These are phyloP conservation scores for Eruca vesicaria DNA, from an alignment of 441 rosid species.

Conservation along the genomic window DNA sequence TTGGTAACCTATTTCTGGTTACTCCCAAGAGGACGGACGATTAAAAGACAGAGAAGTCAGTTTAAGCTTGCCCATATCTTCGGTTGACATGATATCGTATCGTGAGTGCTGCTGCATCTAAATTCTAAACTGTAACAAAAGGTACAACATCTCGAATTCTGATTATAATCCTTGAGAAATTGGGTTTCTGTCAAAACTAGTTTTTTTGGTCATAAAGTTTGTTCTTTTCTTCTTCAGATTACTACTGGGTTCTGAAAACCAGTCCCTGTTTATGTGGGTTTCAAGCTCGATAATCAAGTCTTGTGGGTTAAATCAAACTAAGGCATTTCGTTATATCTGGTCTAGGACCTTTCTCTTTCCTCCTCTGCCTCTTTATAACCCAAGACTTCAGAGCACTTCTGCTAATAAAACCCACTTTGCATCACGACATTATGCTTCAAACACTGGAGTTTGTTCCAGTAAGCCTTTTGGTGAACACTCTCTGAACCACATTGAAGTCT, in stretches of 20 bases:
- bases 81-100: background rate
- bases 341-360: conserved; percentile 10
- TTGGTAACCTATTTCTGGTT: too few relatives aligned
- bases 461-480: conserved; percentile 28
- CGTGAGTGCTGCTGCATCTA: background rate
- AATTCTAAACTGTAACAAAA: background rate
- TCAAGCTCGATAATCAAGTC: conserved; percentile 27
- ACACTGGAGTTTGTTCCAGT: background rate
- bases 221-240: background rate
- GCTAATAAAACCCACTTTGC: background rate
- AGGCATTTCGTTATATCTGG: conserved; percentile 18
- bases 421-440: background rate
- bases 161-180: background rate
- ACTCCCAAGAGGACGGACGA: too few relatives aligned
- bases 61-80: too few relatives aligned
- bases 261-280: conserved; percentile 32
- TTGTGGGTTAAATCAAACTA: conserved; percentile 19
- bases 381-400: conserved; percentile 2
- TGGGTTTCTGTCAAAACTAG: background rate
- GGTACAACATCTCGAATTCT: background rate
- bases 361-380: background rate
- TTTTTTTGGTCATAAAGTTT: background rate
- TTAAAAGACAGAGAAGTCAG: too few relatives aligned
- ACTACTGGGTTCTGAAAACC: conserved; percentile 2
- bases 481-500: conserved; percentile 1